Base-by-base conservation (phyloP, 108 stramenopile species). In the Phaeodactylum tricornutum region DNA sequence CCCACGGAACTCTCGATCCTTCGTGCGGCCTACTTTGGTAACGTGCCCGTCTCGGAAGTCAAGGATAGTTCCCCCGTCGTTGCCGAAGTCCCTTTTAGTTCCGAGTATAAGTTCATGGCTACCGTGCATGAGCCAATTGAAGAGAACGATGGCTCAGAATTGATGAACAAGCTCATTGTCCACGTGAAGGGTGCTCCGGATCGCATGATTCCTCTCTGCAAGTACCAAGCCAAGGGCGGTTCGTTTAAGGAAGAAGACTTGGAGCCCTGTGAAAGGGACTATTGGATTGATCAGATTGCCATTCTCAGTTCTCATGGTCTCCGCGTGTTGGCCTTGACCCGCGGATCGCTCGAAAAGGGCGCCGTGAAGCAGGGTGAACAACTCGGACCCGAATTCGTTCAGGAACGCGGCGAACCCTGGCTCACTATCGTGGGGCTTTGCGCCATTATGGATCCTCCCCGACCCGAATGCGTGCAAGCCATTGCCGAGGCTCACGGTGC, bases 181-280 rank as follows among this genome's bases (percentile, higher is more conserved):
- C 78, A 86, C 48, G 84, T 96, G 45, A 98, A 98, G 85, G 97
- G 96, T 57, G 96, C 96, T 2, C 96, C 94, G n/a, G 96, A 97
- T 57, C 69, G 82, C 29, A 79, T 97, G 71, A 60, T 97, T 46
- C 68, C 66, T 29, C 54, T 76, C 26, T 95, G 93, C 68, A 53
- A 66, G 28, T 50, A 63, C 23, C 85, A 87, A 59, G 78, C 75
- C 47, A 85, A 87, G 54, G 62, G 69, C 20, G 79, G 83, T 22
- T 35, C 66, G 28, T 24, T 81, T n/a, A 73, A 72, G 32, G 72
- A 66, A 29, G 66, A 60, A 47, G 60, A 62, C 30, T 48, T 79
- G 0, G 81, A 84, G 62, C 69, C 69, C 22, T 58, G 66, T 42
- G 62, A 88, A 23, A 50, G 46, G n/a, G 59, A 75, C 37, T 84